Conservation (phyloP, 192 early-diverging fungal species). For the Gaertneriomyces semiglobifer region DNA sequence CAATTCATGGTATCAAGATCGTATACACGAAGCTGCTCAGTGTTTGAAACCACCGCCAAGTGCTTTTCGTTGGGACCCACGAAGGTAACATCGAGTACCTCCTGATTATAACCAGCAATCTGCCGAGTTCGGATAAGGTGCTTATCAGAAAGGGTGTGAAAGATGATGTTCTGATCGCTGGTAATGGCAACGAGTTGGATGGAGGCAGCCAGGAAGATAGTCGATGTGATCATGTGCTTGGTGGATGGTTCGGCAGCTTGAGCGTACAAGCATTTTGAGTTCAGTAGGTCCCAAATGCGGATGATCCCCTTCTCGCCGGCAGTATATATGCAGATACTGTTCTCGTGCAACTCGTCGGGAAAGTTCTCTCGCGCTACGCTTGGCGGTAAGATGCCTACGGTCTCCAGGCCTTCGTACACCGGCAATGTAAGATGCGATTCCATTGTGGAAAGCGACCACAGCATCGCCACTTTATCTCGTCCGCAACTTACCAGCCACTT, state of each 20-base stretch:
- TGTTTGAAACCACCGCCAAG: slow-evolving; percentile 89
- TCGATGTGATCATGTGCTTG: slow-evolving; percentile 72
- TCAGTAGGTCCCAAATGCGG: slow-evolving; percentile 82
- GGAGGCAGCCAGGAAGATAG: slow-evolving; percentile 52
- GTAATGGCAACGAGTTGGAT: slow-evolving; percentile 71
- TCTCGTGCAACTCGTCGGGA: background rate
- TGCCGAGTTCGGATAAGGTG: slow-evolving; percentile 59
- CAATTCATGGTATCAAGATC: slow-evolving; percentile 73
- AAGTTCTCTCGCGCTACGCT: slow-evolving; percentile 35
- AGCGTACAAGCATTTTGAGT: slow-evolving; percentile 64
- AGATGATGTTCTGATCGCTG: slow-evolving; percentile 86
- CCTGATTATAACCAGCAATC: slow-evolving; percentile 95
- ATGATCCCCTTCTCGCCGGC: slow-evolving; percentile 80
- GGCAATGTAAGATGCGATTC: slow-evolving; percentile 77
- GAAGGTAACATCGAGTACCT: slow-evolving; percentile 82
- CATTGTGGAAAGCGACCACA: slow-evolving; percentile 75
- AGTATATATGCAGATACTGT: slow-evolving; percentile 61
- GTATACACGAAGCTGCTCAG: slow-evolving; percentile 82
- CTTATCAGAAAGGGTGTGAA: slow-evolving; percentile 57
- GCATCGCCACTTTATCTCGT: slow-evolving; percentile 86
- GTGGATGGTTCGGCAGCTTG: slow-evolving; percentile 69
- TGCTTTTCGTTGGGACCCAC: slow-evolving; percentile 69
- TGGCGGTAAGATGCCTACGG: slow-evolving; percentile 67
- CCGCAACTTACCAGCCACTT: slow-evolving; percentile 73
- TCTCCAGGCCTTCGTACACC: slow-evolving; percentile 83